Evolutionary conservation across 73 alveolate species (phyloP), one percentile per base, ranked within the genome.

Genomic region (Paraurostyla sp.): DNA sequence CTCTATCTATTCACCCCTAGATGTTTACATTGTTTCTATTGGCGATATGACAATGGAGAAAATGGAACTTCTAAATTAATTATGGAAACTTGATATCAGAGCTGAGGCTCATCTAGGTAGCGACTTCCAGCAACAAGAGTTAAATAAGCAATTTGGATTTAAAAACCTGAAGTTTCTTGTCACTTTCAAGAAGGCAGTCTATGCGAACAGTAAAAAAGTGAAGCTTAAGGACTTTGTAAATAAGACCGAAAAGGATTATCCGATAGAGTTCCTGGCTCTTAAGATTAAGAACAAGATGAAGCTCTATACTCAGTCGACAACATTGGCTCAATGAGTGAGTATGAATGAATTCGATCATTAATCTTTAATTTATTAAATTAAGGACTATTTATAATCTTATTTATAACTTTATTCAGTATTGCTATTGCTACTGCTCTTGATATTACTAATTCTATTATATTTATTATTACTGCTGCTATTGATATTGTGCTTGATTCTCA

Each of bases 11-110:
- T 56, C 89, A 6, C 69, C 80, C 13, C 41, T 78, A 35, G 89
- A 78, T 78, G 89, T 78, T n/a, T 78, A 52, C 71, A 78, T 78
- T 51, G 78, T 54, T 15, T 78, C 89, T 3, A 78, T 50, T 6
- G 80, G 80, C 2, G 89, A 78, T 35, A 78, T 78, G 89, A 78
- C 89, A 32, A 13, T 15, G 35, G 89, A 78, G 60, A 78, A 78
- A 36, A 15, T 78, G 65, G 76, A 49, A 29, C 52, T 78, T 27
- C 50, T 51, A 60, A 54, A 52, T 78, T 76, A 78, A 36, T 60
- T 78, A 0, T 78, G 89, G 89, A 54, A 45, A 52, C 35, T 27
- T 54, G 38, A 51, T 9, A 32, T 78, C 11, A 78, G 78, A 54
- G 89, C 89, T 18, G 89, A 78, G 60, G 89, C 78, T 11, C 25